Conservation (phyloP, 306 rosid genomes). For the Echinosophora koreensis region DNA sequence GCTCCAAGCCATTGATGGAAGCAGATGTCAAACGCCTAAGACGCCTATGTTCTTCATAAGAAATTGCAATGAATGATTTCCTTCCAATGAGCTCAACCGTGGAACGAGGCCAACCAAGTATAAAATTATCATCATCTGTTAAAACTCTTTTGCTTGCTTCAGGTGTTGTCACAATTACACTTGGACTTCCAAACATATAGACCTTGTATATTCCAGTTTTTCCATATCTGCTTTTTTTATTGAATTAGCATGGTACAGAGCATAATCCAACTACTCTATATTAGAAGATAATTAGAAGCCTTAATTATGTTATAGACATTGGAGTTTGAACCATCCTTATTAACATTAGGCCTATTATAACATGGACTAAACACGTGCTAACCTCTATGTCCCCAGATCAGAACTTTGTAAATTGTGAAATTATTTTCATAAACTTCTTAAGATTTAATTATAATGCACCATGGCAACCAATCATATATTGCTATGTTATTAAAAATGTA, state of each 20-base stretch:
- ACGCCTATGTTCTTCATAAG: conserved; percentile 77
- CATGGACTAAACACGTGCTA: too few relatives aligned
- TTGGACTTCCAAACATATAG: conserved; percentile 78
- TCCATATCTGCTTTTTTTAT: conserved; percentile 62
- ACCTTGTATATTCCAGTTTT: conserved; percentile 75
- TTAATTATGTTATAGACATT: too few relatives aligned
- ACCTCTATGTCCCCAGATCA: too few relatives aligned
- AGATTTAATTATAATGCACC: too few relatives aligned
- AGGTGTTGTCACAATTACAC: conserved; percentile 73
- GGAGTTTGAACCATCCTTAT: too few relatives aligned
- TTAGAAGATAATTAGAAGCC: background rate
- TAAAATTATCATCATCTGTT: conserved; percentile 77
- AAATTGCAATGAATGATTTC: conserved; percentile 71
- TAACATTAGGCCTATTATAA: too few relatives aligned
- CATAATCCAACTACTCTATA: background rate
- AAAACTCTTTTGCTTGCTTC: conserved; percentile 67
- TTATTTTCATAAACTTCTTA: too few relatives aligned
- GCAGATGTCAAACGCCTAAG: conserved; percentile 74
- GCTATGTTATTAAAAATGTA: too few relatives aligned
- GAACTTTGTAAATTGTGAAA: too few relatives aligned
- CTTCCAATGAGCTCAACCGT: conserved; percentile 74
- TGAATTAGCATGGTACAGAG: background rate
- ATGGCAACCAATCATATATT: too few relatives aligned
- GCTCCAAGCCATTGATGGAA: conserved; percentile 81
- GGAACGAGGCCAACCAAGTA: conserved; percentile 79